Base-by-base conservation (phyloP, 192 early-diverging fungal genomes). In the Coemansia sp. region DNA sequence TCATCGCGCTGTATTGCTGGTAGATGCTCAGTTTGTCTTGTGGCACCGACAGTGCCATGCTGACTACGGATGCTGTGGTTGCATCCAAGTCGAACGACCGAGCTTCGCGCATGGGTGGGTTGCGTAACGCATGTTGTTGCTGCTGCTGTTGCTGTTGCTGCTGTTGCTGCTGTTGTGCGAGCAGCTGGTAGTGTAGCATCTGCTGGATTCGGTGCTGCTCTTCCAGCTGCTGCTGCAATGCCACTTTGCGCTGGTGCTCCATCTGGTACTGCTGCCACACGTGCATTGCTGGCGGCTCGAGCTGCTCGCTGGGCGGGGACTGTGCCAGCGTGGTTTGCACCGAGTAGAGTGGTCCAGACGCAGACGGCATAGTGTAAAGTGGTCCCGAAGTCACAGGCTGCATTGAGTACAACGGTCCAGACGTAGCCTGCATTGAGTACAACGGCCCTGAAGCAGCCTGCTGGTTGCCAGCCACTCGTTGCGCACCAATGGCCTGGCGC, bases 201-300 rank as follows among this genome's bases (percentile, higher is more conserved):
- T 53, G 61, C 29, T 64, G 74, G 9, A 75, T 54, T 52, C 20
- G 56, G 41, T 71, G 74, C 61, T 76, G 68, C 51, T 67, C 61
- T 9, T 71, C 65, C 29, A 68, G 65, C 54, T 71, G 68, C 58
- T 71, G 64, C 62, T 66, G 74, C 58, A 67, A 35, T 10, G 54
- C 57, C 58, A 57, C 26, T 24, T 71, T 68, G 41, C 65, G 65
- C 57, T 77, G 74, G 37, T 68, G 24, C 65, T 77, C 68, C 2
- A 65, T 16, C 65, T 77, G 74, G 65, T 71, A 77, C 62, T 77
- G 74, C 48, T 71, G 74, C 74, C 74, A 77, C 20, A 65, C 74
- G 38, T 54, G 19, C 24, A 76, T 63, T 4, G 74, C 68, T 1
- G 68, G 37, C 4, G 29, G 45, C 27, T 22, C 57, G 32, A 53